These are phyloP conservation scores for Thinopyrum elongatum DNA, from an alignment of 176 grass and related monocot genomes.

Conservation along the genomic window DNA sequence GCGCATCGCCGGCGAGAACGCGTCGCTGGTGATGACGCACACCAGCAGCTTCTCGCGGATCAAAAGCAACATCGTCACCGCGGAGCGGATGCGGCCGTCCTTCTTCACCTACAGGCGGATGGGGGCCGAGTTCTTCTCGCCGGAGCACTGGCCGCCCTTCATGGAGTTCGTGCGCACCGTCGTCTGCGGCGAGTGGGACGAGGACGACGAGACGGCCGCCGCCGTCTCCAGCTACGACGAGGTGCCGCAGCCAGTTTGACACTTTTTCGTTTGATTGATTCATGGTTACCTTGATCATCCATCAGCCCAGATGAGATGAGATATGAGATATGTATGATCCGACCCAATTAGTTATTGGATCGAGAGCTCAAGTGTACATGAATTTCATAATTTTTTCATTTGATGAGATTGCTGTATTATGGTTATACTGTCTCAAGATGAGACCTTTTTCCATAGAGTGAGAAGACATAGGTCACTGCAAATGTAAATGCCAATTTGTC, in stretches of 20 bases:
- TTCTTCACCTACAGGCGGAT: constrained; percentile 76
- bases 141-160: constrained; percentile 87
- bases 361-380: background rate
- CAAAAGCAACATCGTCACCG: constrained; percentile 45
- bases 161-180: constrained; percentile 63
- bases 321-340: background rate
- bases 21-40: constrained; percentile 40
- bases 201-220: constrained; percentile 37
- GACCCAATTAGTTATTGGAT: constrained; percentile 32
- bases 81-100: constrained; percentile 17
- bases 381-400: background rate
- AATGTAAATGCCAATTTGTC: background rate
- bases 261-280: too few relatives aligned
- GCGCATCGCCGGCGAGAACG: constrained; percentile 70
- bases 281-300: background rate
- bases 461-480: background rate
- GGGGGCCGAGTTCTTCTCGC: constrained; percentile 78
- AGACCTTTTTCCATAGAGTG: background rate
- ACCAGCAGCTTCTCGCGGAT: constrained; percentile 53
- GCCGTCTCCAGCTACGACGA: background rate
- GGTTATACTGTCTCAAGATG: background rate
- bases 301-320: background rate
- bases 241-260: constrained; percentile 38
- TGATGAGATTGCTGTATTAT: background rate
- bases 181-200: constrained; percentile 46